Base-by-base conservation (phyloP, 805 yeast species). In the Saccharomyces eubayanus region DNA sequence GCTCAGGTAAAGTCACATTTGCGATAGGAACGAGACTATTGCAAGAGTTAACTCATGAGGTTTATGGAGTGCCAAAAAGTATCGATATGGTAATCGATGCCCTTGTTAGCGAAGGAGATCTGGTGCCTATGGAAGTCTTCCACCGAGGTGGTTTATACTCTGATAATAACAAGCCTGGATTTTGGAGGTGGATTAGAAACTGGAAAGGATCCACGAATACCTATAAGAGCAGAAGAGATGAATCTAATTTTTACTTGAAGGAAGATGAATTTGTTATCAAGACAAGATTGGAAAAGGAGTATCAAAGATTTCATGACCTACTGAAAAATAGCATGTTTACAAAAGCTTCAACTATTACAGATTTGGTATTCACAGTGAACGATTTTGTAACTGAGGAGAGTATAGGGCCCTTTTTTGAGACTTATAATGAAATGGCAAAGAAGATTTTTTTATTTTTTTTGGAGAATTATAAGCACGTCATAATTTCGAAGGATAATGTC, bases 41-140 rank as follows among this genome's bases (percentile, higher is more conserved):
- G 40, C 63, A 66, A 9, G 56, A 60, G 8, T 58, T 74, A 16
- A 57, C 62, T 6, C 43, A 61, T 1, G 65, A 69, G 0, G 58
- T 63, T 16, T 66, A 65, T 46, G 76, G 76, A 0, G 58, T 59
- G 43, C 77, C 77, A 2, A 58, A 64, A 52, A 66, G 73, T 2
- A 57, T 74, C 21, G 74, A 71, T 51, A 55, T 68, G 10, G 74
- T 68, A 1, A 55, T 74, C 5, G 74, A 73, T 47, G 61, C 57
- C 8, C 55, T 73, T 28, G 62, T 72, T 0, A 54, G 57, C 4
- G 60, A 60, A 10, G 70, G 66, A 0, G 62, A 62, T 43, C 57
- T 74, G 46, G 59, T 71, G 1, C 67, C 71, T 0, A 36, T 59
- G 9, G 59, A 57, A 2, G 57, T 58, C 20, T 74, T 66, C 50